A percentile compares a stretch with the other conserved stretches of the same genome.
Conservation (phyloP, 2,329 filamentous ascomycete genomes). For the Pleurostoma richardsiae region DNA sequence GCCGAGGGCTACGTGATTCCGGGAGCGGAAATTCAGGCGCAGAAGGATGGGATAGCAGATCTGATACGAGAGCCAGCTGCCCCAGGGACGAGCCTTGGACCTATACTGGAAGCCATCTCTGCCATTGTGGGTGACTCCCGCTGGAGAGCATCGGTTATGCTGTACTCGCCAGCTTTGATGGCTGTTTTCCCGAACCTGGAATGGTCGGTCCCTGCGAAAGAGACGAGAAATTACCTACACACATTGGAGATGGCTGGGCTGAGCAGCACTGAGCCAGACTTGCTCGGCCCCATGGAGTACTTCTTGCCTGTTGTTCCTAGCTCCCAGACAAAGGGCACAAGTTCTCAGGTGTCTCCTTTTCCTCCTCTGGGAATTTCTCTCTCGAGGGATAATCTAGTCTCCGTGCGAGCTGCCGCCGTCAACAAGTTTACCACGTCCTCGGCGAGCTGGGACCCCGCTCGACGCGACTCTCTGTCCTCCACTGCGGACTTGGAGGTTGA, state of each 20-base stretch:
- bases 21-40: constrained; percentile 49
- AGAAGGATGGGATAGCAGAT: constrained; percentile 48
- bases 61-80: constrained; percentile 59
- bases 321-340: constrained; percentile 24
- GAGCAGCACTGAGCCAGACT: constrained; percentile 34
- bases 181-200: constrained; percentile 62
- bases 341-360: constrained; percentile 38
- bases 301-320: constrained; percentile 54
- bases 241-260: constrained; percentile 48
- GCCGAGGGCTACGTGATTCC: constrained; percentile 65
- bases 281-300: constrained; percentile 57
- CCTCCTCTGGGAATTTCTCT: constrained; percentile 45
- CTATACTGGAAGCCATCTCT: constrained; percentile 71
- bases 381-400: constrained; percentile 27
- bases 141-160: constrained; percentile 67
- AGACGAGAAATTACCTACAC: constrained; percentile 44
- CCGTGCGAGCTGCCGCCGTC: constrained; percentile 9
- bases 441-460: constrained; percentile 24
- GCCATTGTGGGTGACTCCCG: constrained; percentile 75
- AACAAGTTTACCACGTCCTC: constrained; percentile 19
- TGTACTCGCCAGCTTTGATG: constrained; percentile 64
- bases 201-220: constrained; percentile 39
- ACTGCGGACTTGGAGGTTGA: constrained; percentile 35
- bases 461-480: constrained; percentile 16
- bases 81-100: constrained; percentile 53